Evolutionary conservation across 495 filamentous ascomycete genomes (phyloP).

Genomic region (Aspergillus heteromorphus): DNA sequence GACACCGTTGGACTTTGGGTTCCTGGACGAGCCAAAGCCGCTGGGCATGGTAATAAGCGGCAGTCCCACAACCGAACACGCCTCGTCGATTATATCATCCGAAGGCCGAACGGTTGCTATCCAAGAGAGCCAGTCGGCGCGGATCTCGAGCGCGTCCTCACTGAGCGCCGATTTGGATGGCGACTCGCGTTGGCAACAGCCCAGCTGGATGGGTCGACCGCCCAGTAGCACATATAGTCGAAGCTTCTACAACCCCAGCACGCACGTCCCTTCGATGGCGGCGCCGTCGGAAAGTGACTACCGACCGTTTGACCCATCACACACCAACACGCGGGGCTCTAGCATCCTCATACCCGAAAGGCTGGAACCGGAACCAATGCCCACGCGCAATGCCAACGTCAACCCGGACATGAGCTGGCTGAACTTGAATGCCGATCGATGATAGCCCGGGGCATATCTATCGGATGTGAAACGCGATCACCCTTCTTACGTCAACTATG

Average conservation of each 20-base stretch:
- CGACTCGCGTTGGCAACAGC: conserved; percentile 28
- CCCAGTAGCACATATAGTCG: conserved; percentile 59
- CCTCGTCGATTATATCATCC: conserved; percentile 26
- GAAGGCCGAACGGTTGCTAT: conserved; percentile 36
- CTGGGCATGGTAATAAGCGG: conserved; percentile 54
- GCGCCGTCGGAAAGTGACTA: conserved; percentile 9
- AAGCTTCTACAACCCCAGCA: conserved; percentile 41
- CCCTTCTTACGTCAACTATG: not conserved
- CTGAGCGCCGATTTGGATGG: conserved; percentile 53
- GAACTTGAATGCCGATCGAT: conserved; percentile 48
- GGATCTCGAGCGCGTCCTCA: conserved; percentile 57
- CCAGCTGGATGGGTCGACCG: conserved; percentile 45
- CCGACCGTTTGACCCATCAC: conserved; percentile 12
- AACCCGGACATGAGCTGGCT: conserved; percentile 73
- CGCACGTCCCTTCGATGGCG: conserved; percentile 20
- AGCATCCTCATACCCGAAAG: conserved; percentile 34
- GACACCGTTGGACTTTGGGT: conserved; percentile 31
- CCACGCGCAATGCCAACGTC: conserved; percentile 25
- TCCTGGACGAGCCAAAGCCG: conserved; percentile 37
- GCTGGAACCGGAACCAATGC: conserved; percentile 40
- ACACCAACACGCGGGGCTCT: conserved; percentile 30
- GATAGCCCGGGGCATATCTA: conserved; percentile 1
- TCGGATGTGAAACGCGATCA: not conserved
- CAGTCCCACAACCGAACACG: conserved; percentile 61
- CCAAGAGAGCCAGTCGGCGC: conserved; percentile 54